Evolutionary conservation across 2,329 filamentous ascomycete species (phyloP).

Genomic region (Sporothrix brunneoviolacea): DNA sequence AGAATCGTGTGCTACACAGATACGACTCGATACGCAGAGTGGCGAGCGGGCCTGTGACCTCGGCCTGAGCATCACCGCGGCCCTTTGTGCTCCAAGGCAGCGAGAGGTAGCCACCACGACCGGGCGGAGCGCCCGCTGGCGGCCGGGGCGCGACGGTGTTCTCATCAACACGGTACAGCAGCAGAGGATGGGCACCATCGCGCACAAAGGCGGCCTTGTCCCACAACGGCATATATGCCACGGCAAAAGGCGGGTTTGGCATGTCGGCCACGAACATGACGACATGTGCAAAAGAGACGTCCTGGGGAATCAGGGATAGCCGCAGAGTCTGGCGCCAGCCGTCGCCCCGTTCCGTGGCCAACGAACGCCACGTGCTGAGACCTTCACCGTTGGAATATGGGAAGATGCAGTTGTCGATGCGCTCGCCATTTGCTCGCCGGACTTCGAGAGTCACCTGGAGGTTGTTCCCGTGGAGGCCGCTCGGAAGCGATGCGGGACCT

Average conservation of each 20-base stretch:
- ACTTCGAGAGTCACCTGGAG: conserved; percentile 88
- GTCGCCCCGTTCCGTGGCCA: conserved; percentile 69
- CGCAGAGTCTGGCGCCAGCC: conserved; percentile 85
- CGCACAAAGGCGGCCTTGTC: conserved; percentile 81
- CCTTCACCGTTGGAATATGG: conserved; percentile 73
- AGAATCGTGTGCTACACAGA: conserved; percentile 90
- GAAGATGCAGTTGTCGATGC: conserved; percentile 82
- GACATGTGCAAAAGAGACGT: conserved; percentile 77
- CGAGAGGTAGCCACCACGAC: conserved; percentile 79
- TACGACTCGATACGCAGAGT: conserved; percentile 75
- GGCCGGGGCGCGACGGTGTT: conserved; percentile 64
- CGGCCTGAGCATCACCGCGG: conserved; percentile 61
- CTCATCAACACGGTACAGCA: conserved; percentile 90
- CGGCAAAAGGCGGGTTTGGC: conserved; percentile 80
- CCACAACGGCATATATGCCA: conserved; percentile 93
- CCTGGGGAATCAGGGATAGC: conserved; percentile 67
- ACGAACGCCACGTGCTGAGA: conserved; percentile 82
- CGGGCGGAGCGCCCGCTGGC: conserved; percentile 33
- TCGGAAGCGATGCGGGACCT: conserved; percentile 65
- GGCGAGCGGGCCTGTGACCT: conserved; percentile 73
- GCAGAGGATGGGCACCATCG: conserved; percentile 73
- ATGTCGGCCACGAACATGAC: conserved; percentile 86
- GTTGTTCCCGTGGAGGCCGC: conserved; percentile 59
- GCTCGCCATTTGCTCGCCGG: conserved; percentile 67
- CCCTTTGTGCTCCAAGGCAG: conserved; percentile 70